phyloP scores from a whole-genome alignment of 106 monocot genomes.

The Dendrobium officinale region DNA sequence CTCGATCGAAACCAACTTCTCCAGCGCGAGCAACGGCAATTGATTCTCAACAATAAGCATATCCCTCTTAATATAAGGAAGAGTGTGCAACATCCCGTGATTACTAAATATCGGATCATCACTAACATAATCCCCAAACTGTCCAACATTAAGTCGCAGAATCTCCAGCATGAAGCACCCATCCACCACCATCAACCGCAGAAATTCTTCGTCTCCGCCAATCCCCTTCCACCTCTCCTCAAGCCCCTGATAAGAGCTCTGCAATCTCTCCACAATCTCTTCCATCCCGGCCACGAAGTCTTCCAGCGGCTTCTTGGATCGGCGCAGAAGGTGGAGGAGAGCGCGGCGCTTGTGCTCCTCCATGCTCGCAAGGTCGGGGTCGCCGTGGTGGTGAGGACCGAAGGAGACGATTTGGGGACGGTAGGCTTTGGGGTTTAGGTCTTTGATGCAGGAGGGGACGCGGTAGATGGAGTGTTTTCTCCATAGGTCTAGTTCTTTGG shows the following conservation, averaged over 20 bases:
- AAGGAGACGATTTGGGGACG: constrained; percentile 57
- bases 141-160: constrained; percentile 17
- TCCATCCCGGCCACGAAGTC: constrained; percentile 33
- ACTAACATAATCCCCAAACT: constrained; percentile 31
- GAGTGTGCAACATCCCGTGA: constrained; percentile 61
- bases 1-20: constrained; percentile 45
- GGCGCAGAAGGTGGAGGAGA: constrained; percentile 51
- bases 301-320: constrained; percentile 26
- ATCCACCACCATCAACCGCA: constrained; percentile 52
- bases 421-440: constrained; percentile 57
- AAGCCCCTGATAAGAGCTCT: constrained; percentile 39
- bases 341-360: constrained; percentile 74
- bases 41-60: constrained; percentile 96
- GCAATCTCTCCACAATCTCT: constrained; percentile 23
- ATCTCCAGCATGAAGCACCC: constrained; percentile 72
- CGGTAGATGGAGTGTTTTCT: constrained; percentile 42
- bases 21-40: constrained; percentile 58
- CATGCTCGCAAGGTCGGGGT: constrained; percentile 32
- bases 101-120: constrained; percentile 86
- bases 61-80: constrained; percentile 74
- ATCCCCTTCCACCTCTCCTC: constrained; percentile 25
- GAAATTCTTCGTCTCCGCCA: constrained; percentile 20
- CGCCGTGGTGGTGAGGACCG: constrained; percentile 65
- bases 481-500: constrained; percentile 29
- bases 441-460: constrained; percentile 54